Conservation (phyloP, 2,329 filamentous ascomycete genomes). For the Byssothecium circinans region DNA sequence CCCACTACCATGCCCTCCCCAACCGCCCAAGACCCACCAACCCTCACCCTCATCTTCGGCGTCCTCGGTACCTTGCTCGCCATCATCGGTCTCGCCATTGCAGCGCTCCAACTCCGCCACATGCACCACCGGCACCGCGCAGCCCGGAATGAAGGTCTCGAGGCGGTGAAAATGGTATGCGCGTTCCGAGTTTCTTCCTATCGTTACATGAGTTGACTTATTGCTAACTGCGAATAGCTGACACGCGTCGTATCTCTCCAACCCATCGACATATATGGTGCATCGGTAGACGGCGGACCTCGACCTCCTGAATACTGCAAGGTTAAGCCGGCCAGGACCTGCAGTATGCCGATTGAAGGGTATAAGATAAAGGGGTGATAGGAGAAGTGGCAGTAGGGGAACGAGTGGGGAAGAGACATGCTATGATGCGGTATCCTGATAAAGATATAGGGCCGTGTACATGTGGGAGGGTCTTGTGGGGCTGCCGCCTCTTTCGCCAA, state of each 20-base stretch:
- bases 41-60: conserved; percentile 1
- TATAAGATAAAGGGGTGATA: background rate
- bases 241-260: too few species aligned
- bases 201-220: too few species aligned
- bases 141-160: background rate
- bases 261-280: too few species aligned
- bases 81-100: conserved; percentile 2
- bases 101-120: conserved; percentile 7
- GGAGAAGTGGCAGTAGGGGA: too few species aligned
- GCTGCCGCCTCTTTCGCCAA: too few species aligned
- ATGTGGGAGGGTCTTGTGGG: too few species aligned
- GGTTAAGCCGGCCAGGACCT: background rate
- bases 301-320: background rate
- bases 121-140: conserved; percentile 2
- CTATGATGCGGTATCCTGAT: too few species aligned
- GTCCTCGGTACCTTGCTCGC: conserved; percentile 5
- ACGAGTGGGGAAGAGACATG: too few species aligned
- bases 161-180: background rate
- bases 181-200: background rate
- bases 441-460: too few species aligned
- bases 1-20: background rate
- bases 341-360: background rate
- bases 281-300: background rate
- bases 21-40: background rate
- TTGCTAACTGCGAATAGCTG: too few species aligned